phyloP scores from a whole-genome alignment of 345 rosid species.

The Geranium rotundifolium region DNA sequence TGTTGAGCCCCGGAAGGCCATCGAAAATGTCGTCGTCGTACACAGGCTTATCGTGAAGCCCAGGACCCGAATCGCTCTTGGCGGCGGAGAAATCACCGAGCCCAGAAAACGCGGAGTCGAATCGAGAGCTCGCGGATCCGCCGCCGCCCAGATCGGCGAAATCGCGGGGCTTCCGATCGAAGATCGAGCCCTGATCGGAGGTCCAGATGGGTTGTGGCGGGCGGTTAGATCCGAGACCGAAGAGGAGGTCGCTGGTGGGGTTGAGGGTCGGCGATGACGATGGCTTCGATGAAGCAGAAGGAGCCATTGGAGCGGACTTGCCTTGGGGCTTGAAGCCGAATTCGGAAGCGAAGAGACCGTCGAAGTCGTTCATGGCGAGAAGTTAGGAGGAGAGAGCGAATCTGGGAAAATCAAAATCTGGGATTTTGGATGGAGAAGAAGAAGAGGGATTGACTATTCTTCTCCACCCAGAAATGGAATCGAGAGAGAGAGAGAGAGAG shows the following conservation, averaged over 20 bases:
- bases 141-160: constrained; percentile 16
- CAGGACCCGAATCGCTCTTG: constrained; percentile 13
- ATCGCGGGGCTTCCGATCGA: constrained; percentile 9
- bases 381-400: not conserved
- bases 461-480: not conserved
- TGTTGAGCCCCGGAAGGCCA: constrained; percentile 28
- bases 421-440: not conserved
- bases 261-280: not conserved
- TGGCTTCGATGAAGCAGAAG: constrained; percentile 7
- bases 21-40: constrained; percentile 28
- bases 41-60: constrained; percentile 29
- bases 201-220: constrained; percentile 3
- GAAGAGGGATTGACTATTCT: not conserved
- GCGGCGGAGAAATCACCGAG: constrained; percentile 6
- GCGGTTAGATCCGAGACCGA: constrained; percentile 14
- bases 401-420: not conserved
- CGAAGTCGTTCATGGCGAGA: constrained; percentile 29
- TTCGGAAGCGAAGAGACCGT: constrained; percentile 22
- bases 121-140: constrained; percentile 2
- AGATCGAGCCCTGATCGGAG: constrained; percentile 13
- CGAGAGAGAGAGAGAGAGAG: not conserved
- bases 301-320: constrained; percentile 31
- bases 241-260: constrained; percentile 13
- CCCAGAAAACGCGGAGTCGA: constrained; percentile 18
- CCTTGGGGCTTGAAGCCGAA: constrained; percentile 34